A percentile compares a stretch with the other conserved stretches of the same genome.
These are phyloP conservation scores for Tylopilus felleus DNA, from an alignment of 768 basidiomycete species.

Conservation along the genomic window DNA sequence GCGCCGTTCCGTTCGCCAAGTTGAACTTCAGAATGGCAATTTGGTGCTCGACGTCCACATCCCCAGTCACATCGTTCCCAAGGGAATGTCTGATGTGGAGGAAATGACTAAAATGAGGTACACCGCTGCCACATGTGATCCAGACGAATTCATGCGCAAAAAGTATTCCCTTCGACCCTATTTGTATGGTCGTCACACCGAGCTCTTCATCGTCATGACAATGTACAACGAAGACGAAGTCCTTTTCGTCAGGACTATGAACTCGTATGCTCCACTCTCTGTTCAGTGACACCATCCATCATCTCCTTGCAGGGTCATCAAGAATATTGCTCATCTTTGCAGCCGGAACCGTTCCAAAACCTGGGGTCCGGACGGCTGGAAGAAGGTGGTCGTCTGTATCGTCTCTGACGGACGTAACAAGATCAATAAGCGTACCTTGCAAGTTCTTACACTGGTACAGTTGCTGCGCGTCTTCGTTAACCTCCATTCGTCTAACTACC, in stretches of 20 bases:
- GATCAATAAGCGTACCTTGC: slow-evolving; percentile 86
- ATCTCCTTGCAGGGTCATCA: slow-evolving; percentile 59
- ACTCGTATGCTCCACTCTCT: slow-evolving; percentile 51
- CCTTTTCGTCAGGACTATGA: slow-evolving; percentile 78
- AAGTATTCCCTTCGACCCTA: slow-evolving; percentile 79
- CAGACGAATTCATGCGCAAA: slow-evolving; percentile 78
- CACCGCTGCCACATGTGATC: slow-evolving; percentile 86
- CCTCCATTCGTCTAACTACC: not conserved
- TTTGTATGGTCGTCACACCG: slow-evolving; percentile 76
- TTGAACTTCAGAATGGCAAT: slow-evolving; percentile 79
- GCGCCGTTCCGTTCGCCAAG: slow-evolving; percentile 72
- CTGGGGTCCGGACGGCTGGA: slow-evolving; percentile 89
- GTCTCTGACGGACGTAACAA: slow-evolving; percentile 85
- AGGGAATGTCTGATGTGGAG: slow-evolving; percentile 55
- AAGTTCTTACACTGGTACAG: slow-evolving; percentile 76
- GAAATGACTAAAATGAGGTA: slow-evolving; percentile 85
- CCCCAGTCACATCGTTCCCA: slow-evolving; percentile 75
- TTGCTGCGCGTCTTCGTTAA: slow-evolving; percentile 5
- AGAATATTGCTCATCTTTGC: slow-evolving; percentile 82
- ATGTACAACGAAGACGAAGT: slow-evolving; percentile 94
- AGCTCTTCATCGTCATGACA: slow-evolving; percentile 94
- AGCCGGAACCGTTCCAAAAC: slow-evolving; percentile 65
- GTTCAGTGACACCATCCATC: slow-evolving; percentile 2
- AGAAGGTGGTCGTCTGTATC: slow-evolving; percentile 85
- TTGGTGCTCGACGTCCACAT: slow-evolving; percentile 81